Conservation (phyloP, 169 alveolate genomes). For the Plasmodium relictum region DNA sequence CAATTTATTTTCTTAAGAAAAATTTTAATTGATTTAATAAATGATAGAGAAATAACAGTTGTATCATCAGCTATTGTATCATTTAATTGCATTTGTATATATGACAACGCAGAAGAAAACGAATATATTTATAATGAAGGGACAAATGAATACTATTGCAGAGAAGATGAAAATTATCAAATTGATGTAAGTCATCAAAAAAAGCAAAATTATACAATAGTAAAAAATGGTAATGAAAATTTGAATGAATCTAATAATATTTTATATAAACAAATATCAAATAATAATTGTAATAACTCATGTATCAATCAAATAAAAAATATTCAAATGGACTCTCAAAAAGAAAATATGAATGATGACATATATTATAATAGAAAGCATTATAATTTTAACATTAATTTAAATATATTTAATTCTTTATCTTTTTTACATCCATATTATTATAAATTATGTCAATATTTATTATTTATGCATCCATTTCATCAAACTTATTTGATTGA, state of each 20-base stretch:
- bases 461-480: slow-evolving; percentile 75
- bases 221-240: too few relatives aligned
- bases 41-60: slow-evolving; percentile 80
- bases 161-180: background rate
- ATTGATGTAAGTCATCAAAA: background rate
- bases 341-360: too few relatives aligned
- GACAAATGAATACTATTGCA: background rate
- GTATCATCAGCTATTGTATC: slow-evolving; percentile 83
- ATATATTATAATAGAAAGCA: too few relatives aligned
- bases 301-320: too few relatives aligned
- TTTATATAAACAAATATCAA: too few relatives aligned
- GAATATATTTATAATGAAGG: background rate
- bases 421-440: slow-evolving; percentile 80
- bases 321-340: background rate
- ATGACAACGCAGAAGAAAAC: background rate
- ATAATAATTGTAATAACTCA: too few relatives aligned
- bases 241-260: too few relatives aligned
- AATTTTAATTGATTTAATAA: slow-evolving; percentile 67
- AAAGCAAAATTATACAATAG: background rate
- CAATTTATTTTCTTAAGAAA: slow-evolving; percentile 63
- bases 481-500: slow-evolving; percentile 45
- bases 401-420: slow-evolving; percentile 31
- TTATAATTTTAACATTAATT: too few relatives aligned
- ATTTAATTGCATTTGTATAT: slow-evolving; percentile 54
- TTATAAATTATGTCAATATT: slow-evolving; percentile 54